These are phyloP conservation scores for Neurospora sp. DNA, from an alignment of 495 filamentous ascomycete genomes.

Conservation along the genomic window DNA sequence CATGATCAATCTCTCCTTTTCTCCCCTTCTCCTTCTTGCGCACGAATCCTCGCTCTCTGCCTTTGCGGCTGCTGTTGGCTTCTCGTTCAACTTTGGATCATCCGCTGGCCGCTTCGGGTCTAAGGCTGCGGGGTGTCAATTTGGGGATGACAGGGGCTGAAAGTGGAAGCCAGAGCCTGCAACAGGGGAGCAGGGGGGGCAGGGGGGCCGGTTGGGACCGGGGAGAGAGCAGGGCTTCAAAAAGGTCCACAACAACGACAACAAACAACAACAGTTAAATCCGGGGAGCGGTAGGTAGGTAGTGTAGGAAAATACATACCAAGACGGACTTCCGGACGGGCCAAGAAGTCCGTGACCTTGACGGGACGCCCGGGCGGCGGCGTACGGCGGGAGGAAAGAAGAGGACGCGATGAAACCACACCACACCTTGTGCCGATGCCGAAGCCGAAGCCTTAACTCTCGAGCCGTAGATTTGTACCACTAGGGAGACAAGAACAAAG, in stretches of 20 bases:
- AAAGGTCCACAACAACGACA: neutral
- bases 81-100: neutral
- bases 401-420: neutral
- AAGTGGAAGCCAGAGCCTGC: neutral
- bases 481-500: neutral
- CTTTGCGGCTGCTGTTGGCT: neutral
- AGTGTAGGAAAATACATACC: neutral
- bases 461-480: neutral
- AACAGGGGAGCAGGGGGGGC: neutral
- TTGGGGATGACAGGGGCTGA: neutral
- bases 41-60: neutral
- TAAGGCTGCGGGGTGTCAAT: neutral
- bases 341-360: neutral
- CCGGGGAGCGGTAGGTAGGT: neutral
- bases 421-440: neutral
- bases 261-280: neutral
- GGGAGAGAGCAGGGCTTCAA: neutral
- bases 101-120: neutral
- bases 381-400: neutral
- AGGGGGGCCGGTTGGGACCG: neutral
- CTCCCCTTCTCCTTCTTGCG: neutral
- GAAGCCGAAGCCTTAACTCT: neutral
- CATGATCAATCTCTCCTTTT: neutral
- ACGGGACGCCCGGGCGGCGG: neutral
- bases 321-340: neutral